Evolutionary conservation across 257 asterid species (phyloP), one percentile per base, ranked within the genome.

Genomic region (Phtheirospermum japonicum): DNA sequence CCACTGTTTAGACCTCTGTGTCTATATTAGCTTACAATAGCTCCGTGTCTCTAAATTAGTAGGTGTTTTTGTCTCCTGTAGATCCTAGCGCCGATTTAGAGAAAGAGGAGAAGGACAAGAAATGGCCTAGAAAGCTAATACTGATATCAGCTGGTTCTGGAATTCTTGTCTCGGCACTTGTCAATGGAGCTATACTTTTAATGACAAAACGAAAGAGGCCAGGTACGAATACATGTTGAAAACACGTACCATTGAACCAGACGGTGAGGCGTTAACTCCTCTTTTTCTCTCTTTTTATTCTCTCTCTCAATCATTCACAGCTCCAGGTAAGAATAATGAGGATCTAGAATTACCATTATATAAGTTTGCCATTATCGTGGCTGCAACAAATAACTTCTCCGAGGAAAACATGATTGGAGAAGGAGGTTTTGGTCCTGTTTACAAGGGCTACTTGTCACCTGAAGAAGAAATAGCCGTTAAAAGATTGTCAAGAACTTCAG

Each of bases 351-450:
- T 77, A 34, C 78, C 78, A 60, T 45, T 54, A 4, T 69, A 72
- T 56, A 34, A 70, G 33, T 26, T 75, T 69, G 78, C 57, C 4
- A 64, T 67, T 17, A 31, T 81, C 46, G 16, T 57, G 54, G 59
- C 46, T 16, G 87, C 87, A 3, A 75, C 84, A 11, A 68, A 66
- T 9, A 66, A 71, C 63, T 81, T 81, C 64, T 73, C 80, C 11
- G 14, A 4, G 17, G 66, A 73, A 40, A 80, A 80, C 37, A 54
- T 19, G n/a, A 57, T 73, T 17, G 73, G 77, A 5, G 58, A 37
- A 31, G 77, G 77, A 14, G 73, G 87, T 8, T 81, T 75, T 20
- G 84, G 87, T 17, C 71, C 77, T 23, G 82, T 81, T 40, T 79
- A 79, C 72, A 66, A 19, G 83, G 83, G 85, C 0, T 53, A 60